These are phyloP conservation scores for Quercus tomentella DNA, from an alignment of 331 rosid genomes.

Conservation along the genomic window DNA sequence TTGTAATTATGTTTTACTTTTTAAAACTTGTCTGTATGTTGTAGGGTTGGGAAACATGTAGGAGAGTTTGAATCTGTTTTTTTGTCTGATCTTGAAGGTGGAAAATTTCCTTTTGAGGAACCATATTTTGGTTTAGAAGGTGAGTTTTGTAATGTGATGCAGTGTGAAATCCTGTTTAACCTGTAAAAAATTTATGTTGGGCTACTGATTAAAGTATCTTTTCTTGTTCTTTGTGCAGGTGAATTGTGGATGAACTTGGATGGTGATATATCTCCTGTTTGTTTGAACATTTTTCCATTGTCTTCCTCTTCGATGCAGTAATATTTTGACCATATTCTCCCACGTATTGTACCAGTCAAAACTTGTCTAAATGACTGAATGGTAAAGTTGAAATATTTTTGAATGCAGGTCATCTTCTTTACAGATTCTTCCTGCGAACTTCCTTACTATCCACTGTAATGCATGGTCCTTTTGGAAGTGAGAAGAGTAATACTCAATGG, in stretches of 20 bases:
- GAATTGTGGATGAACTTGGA: slow-evolving; percentile 49
- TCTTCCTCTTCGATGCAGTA: slow-evolving; percentile 25
- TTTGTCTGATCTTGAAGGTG: slow-evolving; percentile 36
- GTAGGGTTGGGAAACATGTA: slow-evolving; percentile 36
- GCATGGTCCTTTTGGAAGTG: not conserved
- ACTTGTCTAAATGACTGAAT: not conserved
- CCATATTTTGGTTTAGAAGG: slow-evolving; percentile 35
- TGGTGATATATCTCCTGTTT: slow-evolving; percentile 42
- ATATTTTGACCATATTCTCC: not conserved
- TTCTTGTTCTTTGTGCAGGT: slow-evolving; percentile 12
- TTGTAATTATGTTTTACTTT: not conserved
- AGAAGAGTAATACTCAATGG: not conserved
- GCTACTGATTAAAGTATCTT: not conserved
- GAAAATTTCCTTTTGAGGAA: slow-evolving; percentile 16
- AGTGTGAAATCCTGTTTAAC: not conserved
- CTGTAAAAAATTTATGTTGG: not conserved
- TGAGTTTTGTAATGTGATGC: slow-evolving; percentile 7
- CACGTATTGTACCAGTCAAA: not conserved
- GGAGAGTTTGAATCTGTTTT: slow-evolving; percentile 36
- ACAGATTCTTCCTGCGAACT: slow-evolving; percentile 41
- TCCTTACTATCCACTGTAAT: slow-evolving; percentile 36
- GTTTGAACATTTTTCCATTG: slow-evolving; percentile 39
- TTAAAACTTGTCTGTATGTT: not conserved
- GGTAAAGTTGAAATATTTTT: slow-evolving; percentile 8
- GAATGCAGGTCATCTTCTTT: slow-evolving; percentile 28